Conservation (phyloP, 2,329 filamentous ascomycete species). For the Triangularia setosa region DNA sequence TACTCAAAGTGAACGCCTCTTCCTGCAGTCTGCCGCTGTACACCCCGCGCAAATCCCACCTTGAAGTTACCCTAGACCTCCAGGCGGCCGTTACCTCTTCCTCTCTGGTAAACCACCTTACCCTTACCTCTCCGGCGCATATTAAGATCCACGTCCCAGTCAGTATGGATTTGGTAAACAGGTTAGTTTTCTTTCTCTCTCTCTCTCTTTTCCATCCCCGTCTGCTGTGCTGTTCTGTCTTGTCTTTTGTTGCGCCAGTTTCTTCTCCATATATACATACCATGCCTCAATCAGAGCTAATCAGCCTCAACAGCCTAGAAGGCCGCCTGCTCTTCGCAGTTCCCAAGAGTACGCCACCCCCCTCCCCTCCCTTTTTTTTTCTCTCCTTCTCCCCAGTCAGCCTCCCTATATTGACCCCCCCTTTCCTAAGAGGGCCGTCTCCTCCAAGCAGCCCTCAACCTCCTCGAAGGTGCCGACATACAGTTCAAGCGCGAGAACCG, state of each 20-base stretch:
- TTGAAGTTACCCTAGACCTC: conserved; percentile 11
- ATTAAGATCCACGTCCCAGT: conserved; percentile 10
- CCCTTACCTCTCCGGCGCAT: not conserved
- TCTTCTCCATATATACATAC: not conserved
- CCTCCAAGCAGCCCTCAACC: conserved; percentile 80
- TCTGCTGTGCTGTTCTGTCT: not conserved
- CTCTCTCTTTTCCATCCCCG: conserved; percentile 4
- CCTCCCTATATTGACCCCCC: conserved; percentile 22
- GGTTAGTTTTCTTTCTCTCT: conserved; percentile 37
- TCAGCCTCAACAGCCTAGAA: conserved; percentile 62
- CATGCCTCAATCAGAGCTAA: conserved; percentile 34
- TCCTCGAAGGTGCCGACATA: conserved; percentile 90
- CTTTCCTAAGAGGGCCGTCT: conserved; percentile 75
- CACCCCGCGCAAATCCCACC: conserved; percentile 19
- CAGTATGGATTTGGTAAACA: conserved; percentile 52
- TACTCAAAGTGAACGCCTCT: conserved; percentile 8
- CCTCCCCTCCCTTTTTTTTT: not conserved
- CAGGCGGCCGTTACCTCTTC: not conserved
- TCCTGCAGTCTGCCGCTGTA: conserved; percentile 7
- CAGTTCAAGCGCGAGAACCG: conserved; percentile 94
- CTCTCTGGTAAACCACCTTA: not conserved
- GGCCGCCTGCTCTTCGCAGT: conserved; percentile 93
- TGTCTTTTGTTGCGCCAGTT: not conserved
- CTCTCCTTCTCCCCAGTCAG: too few relatives aligned
- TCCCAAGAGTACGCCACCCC: conserved; percentile 78